Evolutionary conservation across 164 flowering plant species (phyloP).

Genomic region (Paratinospora sagittata): DNA sequence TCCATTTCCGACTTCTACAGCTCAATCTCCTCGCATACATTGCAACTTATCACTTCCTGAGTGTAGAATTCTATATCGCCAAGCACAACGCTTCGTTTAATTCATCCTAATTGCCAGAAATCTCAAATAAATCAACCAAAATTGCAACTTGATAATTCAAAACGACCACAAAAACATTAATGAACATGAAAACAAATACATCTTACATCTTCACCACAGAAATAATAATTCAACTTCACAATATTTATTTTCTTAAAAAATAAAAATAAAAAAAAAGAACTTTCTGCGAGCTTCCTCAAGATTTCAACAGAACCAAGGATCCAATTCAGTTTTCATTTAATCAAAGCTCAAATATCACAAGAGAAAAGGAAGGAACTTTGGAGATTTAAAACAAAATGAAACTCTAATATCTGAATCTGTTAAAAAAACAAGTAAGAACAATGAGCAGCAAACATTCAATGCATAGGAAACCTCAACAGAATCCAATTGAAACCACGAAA

Average conservation of each 20-base stretch:
- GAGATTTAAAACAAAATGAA: neutral
- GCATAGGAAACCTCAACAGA: neutral
- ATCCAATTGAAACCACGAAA: too few relatives aligned
- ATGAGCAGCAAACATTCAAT: neutral
- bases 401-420: too few relatives aligned
- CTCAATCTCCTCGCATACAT: constrained; percentile 78
- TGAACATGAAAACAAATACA: neutral
- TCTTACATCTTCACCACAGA: neutral
- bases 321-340: neutral
- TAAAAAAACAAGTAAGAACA: neutral
- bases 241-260: neutral
- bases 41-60: constrained; percentile 21
- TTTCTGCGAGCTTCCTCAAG: neutral
- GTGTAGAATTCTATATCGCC: neutral
- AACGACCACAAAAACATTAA: neutral
- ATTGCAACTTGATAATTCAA: neutral
- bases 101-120: constrained; percentile 16
- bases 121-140: neutral
- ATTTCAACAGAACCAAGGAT: neutral
- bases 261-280: neutral
- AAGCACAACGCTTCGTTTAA: neutral
- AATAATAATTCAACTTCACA: neutral
- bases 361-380: neutral
- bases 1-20: constrained; percentile 43
- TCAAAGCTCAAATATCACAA: neutral